Conservation (phyloP, 139 green algal species). For the Microglena sp. region DNA sequence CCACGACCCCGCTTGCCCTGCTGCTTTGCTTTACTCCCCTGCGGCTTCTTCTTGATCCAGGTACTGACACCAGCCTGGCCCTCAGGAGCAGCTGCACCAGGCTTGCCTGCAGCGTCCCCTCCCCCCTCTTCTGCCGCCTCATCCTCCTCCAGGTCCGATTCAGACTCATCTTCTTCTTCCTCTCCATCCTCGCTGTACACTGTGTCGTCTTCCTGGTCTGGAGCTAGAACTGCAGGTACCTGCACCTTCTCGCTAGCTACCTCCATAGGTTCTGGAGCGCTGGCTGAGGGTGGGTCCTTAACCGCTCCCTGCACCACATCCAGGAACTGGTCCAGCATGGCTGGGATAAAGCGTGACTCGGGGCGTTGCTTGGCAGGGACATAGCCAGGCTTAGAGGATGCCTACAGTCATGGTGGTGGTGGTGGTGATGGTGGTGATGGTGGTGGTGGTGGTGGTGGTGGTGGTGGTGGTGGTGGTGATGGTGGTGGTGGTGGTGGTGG, state of each 20-base stretch:
- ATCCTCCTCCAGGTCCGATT: background rate
- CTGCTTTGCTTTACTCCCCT: background rate
- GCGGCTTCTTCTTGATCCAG: background rate
- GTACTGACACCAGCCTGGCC: background rate
- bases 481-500: too few relatives aligned
- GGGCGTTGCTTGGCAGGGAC: constrained; percentile 38
- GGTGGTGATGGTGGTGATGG: too few relatives aligned
- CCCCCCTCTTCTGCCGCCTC: background rate
- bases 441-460: too few relatives aligned
- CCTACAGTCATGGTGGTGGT: background rate
- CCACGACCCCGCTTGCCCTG: constrained; percentile 3
- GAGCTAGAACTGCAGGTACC: too few relatives aligned
- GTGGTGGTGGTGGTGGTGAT: too few relatives aligned
- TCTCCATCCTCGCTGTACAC: background rate
- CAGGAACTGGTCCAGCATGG: constrained; percentile 66
- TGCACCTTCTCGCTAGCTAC: too few relatives aligned
- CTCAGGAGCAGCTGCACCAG: background rate
- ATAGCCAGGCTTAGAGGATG: constrained; percentile 24
- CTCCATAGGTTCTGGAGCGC: background rate
- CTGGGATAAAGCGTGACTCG: constrained; percentile 67
- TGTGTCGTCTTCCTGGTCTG: background rate
- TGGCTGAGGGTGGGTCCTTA: background rate
- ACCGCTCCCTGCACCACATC: constrained; percentile 28
- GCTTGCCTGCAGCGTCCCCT: background rate
- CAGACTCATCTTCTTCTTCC: background rate